phyloP scores from a whole-genome alignment of 306 rosid species.

The Geum urbanum region DNA sequence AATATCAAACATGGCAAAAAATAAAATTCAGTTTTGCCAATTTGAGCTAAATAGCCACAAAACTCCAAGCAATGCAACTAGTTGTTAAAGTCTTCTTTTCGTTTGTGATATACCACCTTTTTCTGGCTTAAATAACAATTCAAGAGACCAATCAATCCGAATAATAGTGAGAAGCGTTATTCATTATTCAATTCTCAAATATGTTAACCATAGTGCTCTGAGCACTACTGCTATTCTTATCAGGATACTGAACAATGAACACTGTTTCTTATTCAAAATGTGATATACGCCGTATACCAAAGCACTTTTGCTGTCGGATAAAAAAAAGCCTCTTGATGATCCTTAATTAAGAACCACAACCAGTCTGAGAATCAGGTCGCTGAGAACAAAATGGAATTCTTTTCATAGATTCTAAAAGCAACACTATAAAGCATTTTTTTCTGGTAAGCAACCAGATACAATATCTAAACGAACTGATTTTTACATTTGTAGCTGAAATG shows the following conservation, averaged over 20 bases:
- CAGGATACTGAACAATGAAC: too few species aligned
- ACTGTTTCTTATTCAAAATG: background rate
- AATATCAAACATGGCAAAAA: background rate
- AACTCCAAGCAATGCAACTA: background rate
- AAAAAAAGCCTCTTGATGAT: too few species aligned
- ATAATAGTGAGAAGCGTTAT: background rate
- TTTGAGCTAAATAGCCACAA: background rate
- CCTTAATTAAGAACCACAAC: background rate
- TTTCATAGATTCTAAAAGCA: background rate
- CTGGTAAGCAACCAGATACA: constrained; percentile 4
- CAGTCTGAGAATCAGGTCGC: background rate
- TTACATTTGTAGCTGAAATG: constrained; percentile 6
- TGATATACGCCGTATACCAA: too few species aligned
- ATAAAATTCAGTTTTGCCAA: background rate
- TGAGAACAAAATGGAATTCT: background rate
- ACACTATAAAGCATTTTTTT: background rate
- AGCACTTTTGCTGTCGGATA: too few species aligned
- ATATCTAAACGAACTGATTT: background rate
- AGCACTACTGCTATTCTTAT: background rate
- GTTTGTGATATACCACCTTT: background rate
- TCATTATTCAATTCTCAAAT: background rate
- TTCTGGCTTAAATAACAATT: background rate
- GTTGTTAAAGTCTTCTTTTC: background rate
- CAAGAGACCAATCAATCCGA: background rate
- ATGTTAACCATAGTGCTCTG: background rate